These are phyloP conservation scores for Penicillium sumatraense DNA, from an alignment of 2,329 filamentous ascomycete genomes.

Conservation along the genomic window DNA sequence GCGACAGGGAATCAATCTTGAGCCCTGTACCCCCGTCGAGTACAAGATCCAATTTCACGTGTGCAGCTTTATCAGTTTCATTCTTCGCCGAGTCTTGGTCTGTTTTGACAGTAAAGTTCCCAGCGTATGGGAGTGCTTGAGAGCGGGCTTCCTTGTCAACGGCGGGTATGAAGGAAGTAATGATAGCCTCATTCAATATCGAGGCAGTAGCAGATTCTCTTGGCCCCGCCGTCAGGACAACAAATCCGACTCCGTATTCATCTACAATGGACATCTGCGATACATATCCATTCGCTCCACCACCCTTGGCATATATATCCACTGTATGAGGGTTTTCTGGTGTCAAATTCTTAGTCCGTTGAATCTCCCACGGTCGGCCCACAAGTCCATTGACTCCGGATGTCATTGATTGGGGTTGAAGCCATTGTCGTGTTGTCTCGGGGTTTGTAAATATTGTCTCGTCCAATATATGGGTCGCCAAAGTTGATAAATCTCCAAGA, in stretches of 20 bases:
- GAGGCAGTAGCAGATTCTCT: conserved; percentile 21
- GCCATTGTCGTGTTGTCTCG: conserved; percentile 35
- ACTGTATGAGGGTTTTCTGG: conserved; percentile 36
- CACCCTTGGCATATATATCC: conserved; percentile 41
- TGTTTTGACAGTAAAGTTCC: background rate
- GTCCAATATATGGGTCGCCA: conserved; percentile 36
- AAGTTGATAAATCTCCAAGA: conserved; percentile 35
- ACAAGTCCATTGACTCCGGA: conserved; percentile 36
- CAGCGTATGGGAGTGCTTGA: conserved; percentile 26
- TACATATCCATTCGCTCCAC: conserved; percentile 40
- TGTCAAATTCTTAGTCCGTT: conserved; percentile 31
- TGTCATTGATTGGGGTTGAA: conserved; percentile 40
- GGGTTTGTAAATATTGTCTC: conserved; percentile 29
- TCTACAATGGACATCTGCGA: conserved; percentile 43
- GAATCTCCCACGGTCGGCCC: conserved; percentile 47
- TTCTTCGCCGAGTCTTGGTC: background rate
- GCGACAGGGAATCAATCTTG: conserved; percentile 19
- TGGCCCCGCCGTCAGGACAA: conserved; percentile 39
- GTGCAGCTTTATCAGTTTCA: conserved; percentile 1
- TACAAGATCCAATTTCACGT: conserved; percentile 7
- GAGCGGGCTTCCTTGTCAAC: conserved; percentile 33
- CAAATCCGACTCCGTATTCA: conserved; percentile 39
- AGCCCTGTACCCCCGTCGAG: conserved; percentile 21
- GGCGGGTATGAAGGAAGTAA: conserved; percentile 33
- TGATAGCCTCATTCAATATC: conserved; percentile 33